Evolutionary conservation across 257 asterid genomes (phyloP), one percentile per base, ranked within the genome.

Genomic region (Plantago ovata): DNA sequence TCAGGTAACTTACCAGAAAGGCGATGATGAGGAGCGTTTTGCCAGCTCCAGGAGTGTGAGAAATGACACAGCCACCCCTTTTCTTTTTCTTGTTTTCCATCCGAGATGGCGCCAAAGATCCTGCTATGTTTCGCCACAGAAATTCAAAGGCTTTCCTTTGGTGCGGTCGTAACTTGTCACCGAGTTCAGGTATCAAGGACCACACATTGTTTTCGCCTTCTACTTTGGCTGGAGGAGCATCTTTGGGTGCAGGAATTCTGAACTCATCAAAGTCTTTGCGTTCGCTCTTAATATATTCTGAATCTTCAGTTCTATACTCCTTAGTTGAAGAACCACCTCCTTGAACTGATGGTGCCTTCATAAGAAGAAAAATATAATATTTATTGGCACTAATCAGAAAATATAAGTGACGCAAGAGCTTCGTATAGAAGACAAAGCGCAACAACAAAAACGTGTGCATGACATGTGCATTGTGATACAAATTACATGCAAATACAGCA

Each of bases 11-110:
- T 2, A 84, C 96, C 0, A 93, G 94, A 68, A 93, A 93, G 0
- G 99, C 82, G 44, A 89, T 89, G 65, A 93, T 89, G 63, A 89
- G 92, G 51, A 93, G 56, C 38, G 99, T 93, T 60, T 89, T 93
- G 1, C 99, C 99, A 8, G 99, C 99, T 32, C 99, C 99, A 12
- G 99, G 99, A 19, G 99, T 12, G 67, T 93, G 99, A 15, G 99
- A 93, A 58, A 93, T 81, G 42, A 86, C 97, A 47, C 99, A 93
- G 6, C 99, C 99, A 6, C 99, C 99, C 61, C 97, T 72, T 33
- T 45, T 74, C 71, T 84, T 81, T 60, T 70, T 63, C 66, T 72
- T 76, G 53, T 75, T 65, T 62, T 86, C 84, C 94, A 93, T 93
- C n/a, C 72, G 78, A 9, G 87, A 70, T 3, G 99, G 99, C 32